Evolutionary conservation across 345 rosid genomes (phyloP).

Genomic region (Dimocarpus longan): DNA sequence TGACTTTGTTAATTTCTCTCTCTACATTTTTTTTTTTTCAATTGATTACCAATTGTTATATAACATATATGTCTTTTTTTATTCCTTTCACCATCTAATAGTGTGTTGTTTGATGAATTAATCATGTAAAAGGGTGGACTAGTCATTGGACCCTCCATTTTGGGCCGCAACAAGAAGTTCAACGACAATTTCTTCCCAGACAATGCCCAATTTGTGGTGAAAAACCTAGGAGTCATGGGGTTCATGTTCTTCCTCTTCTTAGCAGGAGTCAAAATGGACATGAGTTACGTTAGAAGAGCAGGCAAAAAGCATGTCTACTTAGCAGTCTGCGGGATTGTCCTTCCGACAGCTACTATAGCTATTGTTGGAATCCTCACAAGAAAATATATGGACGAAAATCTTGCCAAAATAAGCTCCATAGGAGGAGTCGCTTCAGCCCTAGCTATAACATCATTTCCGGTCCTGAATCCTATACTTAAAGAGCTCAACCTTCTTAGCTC

Average conservation of each 20-base stretch:
- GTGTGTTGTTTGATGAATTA: not conserved
- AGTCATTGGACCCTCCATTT: slow-evolving; percentile 71
- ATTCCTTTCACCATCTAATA: not conserved
- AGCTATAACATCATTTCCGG: slow-evolving; percentile 49
- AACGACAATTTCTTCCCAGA: slow-evolving; percentile 40
- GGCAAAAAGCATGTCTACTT: slow-evolving; percentile 45
- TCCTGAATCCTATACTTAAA: slow-evolving; percentile 47
- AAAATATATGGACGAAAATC: slow-evolving; percentile 28
- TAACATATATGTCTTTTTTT: no score
- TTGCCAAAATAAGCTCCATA: slow-evolving; percentile 31
- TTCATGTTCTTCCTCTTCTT: slow-evolving; percentile 59
- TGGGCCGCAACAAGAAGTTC: slow-evolving; percentile 50
- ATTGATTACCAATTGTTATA: no score
- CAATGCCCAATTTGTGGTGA: slow-evolving; percentile 39
- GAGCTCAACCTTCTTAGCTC: slow-evolving; percentile 68
- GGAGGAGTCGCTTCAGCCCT: slow-evolving; percentile 33
- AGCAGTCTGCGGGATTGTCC: slow-evolving; percentile 36
- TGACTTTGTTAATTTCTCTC: not conserved
- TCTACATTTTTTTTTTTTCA: no score
- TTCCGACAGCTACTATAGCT: slow-evolving; percentile 26
- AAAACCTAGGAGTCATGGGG: slow-evolving; percentile 59
- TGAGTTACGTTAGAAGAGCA: slow-evolving; percentile 36
- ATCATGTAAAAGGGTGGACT: slow-evolving; percentile 65
- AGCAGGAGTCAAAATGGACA: slow-evolving; percentile 53
- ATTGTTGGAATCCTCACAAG: slow-evolving; percentile 25